These are phyloP conservation scores for Pythium brassicae DNA, from an alignment of 352 stramenopile genomes.

Conservation along the genomic window DNA sequence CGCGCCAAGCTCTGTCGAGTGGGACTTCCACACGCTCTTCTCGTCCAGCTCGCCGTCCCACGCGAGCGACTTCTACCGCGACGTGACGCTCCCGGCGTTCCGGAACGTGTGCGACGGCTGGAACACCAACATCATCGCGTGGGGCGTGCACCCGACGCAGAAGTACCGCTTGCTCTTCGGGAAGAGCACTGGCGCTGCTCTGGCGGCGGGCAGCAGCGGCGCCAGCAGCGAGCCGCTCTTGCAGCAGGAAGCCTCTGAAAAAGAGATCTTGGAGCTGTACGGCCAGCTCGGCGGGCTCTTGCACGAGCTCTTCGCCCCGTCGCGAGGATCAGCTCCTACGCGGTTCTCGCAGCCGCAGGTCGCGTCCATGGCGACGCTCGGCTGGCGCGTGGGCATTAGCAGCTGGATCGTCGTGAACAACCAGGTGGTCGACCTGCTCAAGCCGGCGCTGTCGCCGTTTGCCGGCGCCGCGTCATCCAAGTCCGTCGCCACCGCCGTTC, in stretches of 20 bases:
- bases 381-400: slow-evolving; percentile 56
- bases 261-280: slow-evolving; percentile 47
- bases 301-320: slow-evolving; percentile 33
- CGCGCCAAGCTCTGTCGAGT: slow-evolving; percentile 27
- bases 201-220: slow-evolving; percentile 1
- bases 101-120: slow-evolving; percentile 38
- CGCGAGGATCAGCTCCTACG: not conserved
- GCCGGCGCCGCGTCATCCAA: no score
- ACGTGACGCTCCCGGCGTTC: slow-evolving; percentile 49
- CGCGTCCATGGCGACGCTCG: not conserved
- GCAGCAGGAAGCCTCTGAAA: slow-evolving; percentile 10
- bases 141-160: slow-evolving; percentile 62
- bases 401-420: slow-evolving; percentile 76
- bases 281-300: slow-evolving; percentile 54
- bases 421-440: slow-evolving; percentile 48
- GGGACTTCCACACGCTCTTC: slow-evolving; percentile 62
- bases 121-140: slow-evolving; percentile 64
- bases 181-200: slow-evolving; percentile 27
- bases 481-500: not conserved
- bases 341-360: slow-evolving; percentile 4
- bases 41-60: slow-evolving; percentile 34
- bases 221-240: not conserved
- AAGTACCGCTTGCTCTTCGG: slow-evolving; percentile 72
- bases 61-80: slow-evolving; percentile 43
- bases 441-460: slow-evolving; percentile 10